Percentiles rank a stretch among this genome's conserved stretches.
Evolutionary conservation across 1,284 basidiomycete species (phyloP).

Genomic region (Ustilago shanxiensis): DNA sequence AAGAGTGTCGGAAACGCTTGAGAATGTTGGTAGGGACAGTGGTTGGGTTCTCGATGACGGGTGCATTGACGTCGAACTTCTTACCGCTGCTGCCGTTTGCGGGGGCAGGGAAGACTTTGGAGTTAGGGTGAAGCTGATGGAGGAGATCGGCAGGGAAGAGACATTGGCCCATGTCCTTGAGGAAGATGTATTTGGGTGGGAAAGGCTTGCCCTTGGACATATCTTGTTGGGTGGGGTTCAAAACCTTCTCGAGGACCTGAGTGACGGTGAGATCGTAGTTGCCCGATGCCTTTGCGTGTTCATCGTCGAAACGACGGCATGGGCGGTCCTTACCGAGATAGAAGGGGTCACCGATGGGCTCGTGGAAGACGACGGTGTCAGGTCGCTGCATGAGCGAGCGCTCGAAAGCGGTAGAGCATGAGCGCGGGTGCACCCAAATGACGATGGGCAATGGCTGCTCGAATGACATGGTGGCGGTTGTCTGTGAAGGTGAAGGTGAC

Average conservation of each 20-base stretch:
- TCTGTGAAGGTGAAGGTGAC: background rate
- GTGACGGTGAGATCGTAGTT: slow-evolving; percentile 56
- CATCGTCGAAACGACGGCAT: slow-evolving; percentile 57
- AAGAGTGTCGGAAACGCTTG: slow-evolving; percentile 65
- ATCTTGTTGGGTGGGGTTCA: slow-evolving; percentile 45
- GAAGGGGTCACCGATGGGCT: slow-evolving; percentile 64
- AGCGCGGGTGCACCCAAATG: slow-evolving; percentile 62
- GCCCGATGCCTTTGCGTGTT: slow-evolving; percentile 44
- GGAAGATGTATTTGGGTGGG: slow-evolving; percentile 59
- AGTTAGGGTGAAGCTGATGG: slow-evolving; percentile 56
- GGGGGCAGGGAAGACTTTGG: slow-evolving; percentile 55
- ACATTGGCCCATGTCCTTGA: slow-evolving; percentile 68
- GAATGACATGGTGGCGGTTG: slow-evolving; percentile 13
- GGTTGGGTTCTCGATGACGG: slow-evolving; percentile 68
- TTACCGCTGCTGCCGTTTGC: slow-evolving; percentile 1
- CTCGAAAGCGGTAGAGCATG: slow-evolving; percentile 64
- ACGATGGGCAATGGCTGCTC: slow-evolving; percentile 52
- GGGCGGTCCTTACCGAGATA: slow-evolving; percentile 56
- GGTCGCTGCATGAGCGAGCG: slow-evolving; percentile 62
- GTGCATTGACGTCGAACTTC: slow-evolving; percentile 29
- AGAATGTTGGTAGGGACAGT: slow-evolving; percentile 61
- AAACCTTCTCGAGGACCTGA: slow-evolving; percentile 43
- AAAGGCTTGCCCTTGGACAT: slow-evolving; percentile 37
- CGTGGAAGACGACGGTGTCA: slow-evolving; percentile 63
- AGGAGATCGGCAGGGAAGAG: slow-evolving; percentile 56